Evolutionary conservation across 345 rosid genomes (phyloP).

Genomic region (Eucalyptus cladocalyx): DNA sequence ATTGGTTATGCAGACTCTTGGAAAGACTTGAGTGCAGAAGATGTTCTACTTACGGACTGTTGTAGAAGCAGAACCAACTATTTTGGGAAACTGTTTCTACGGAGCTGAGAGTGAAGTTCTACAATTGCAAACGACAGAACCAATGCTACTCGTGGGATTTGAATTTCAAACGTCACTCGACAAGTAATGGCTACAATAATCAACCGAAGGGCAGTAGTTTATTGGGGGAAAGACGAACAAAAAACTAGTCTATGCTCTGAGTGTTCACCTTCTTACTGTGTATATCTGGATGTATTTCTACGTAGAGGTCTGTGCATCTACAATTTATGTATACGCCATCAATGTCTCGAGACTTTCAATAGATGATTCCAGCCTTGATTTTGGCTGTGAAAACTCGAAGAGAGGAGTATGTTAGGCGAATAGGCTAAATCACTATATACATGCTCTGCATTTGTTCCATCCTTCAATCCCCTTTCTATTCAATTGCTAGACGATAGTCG

Average conservation of each 20-base stretch:
- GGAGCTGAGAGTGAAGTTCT: background rate
- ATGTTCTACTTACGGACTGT: background rate
- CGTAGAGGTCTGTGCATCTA: background rate
- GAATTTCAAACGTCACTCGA: background rate
- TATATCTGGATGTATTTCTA: background rate
- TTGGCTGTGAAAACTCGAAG: background rate
- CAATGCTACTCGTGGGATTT: background rate
- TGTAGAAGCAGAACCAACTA: background rate
- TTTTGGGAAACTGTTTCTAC: background rate
- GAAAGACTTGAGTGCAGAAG: background rate
- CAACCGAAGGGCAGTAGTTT: background rate
- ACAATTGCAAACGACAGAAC: background rate
- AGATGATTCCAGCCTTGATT: background rate
- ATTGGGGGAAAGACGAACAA: background rate
- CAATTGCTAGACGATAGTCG: background rate
- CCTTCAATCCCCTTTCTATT: background rate
- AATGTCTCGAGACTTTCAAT: background rate
- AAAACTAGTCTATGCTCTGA: background rate
- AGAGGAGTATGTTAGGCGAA: background rate
- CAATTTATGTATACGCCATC: background rate
- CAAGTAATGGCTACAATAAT: background rate
- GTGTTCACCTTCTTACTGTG: background rate
- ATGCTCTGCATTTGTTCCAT: background rate
- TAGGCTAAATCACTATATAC: background rate
- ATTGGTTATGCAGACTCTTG: background rate